A percentile compares a stretch with the other conserved stretches of the same genome.
These are phyloP conservation scores for Mycena epipterygia DNA, from an alignment of 768 basidiomycete genomes.

Conservation along the genomic window DNA sequence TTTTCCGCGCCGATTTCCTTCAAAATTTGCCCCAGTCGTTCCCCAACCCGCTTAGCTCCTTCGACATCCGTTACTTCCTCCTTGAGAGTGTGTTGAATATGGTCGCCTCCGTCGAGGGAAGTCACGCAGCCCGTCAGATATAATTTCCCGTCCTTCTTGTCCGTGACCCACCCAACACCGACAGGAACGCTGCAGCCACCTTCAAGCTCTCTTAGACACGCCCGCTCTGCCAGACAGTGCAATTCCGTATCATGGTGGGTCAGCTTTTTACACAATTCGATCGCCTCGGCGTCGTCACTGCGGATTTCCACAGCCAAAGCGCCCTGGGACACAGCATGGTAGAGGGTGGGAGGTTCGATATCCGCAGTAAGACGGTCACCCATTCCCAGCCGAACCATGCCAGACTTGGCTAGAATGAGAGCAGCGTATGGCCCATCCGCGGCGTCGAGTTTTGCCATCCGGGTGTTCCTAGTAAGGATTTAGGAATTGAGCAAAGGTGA, in stretches of 20 bases:
- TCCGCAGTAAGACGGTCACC: slow-evolving; percentile 82
- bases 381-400: slow-evolving; percentile 85
- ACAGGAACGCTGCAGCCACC: slow-evolving; percentile 99
- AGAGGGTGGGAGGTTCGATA: slow-evolving; percentile 79
- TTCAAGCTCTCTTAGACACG: slow-evolving; percentile 89
- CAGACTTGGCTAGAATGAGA: slow-evolving; percentile 93
- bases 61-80: slow-evolving; percentile 63
- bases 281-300: slow-evolving; percentile 69
- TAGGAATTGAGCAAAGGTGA: slow-evolving; percentile 21
- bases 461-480: slow-evolving; percentile 77
- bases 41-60: slow-evolving; percentile 79
- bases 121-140: slow-evolving; percentile 88
- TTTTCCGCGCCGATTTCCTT: slow-evolving; percentile 79
- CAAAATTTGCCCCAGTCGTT: slow-evolving; percentile 72
- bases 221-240: slow-evolving; percentile 87
- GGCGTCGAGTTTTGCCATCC: slow-evolving; percentile 91
- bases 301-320: slow-evolving; percentile 92
- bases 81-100: slow-evolving; percentile 76
- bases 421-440: slow-evolving; percentile 85
- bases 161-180: slow-evolving; percentile 89
- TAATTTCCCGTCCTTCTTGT: slow-evolving; percentile 61
- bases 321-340: slow-evolving; percentile 95
- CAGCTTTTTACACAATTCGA: slow-evolving; percentile 73
- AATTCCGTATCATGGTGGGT: slow-evolving; percentile 86
- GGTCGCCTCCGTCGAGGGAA: slow-evolving; percentile 77